phyloP scores from a whole-genome alignment of 257 asterid species.

The Rubia yunnanensis region DNA sequence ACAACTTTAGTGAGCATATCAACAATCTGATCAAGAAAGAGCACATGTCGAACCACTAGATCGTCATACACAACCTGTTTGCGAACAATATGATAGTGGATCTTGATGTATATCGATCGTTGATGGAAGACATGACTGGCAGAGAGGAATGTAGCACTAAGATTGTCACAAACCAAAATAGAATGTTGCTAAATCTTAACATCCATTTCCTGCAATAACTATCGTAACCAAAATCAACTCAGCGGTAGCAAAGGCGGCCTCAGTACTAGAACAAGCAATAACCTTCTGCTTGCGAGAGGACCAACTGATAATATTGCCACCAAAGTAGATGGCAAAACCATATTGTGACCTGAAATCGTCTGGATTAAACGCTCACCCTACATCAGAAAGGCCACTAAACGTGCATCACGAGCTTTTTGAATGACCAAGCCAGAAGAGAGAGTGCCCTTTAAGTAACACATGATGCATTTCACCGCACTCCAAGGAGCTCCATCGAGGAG shows the following conservation, averaged over 20 bases:
- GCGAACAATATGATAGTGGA: neutral
- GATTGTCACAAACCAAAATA: neutral
- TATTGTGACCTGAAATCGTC: neutral
- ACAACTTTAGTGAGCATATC: neutral
- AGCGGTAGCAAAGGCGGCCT: neutral
- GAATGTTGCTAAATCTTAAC: neutral
- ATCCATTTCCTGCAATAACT: too few species aligned
- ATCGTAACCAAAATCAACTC: neutral
- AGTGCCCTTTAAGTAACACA: neutral
- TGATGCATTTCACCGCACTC: neutral
- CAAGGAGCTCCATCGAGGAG: neutral
- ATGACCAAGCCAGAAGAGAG: neutral
- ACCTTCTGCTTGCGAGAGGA: neutral
- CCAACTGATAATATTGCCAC: neutral
- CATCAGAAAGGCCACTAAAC: neutral
- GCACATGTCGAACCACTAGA: neutral
- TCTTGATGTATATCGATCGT: neutral
- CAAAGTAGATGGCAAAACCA: neutral
- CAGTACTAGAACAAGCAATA: neutral
- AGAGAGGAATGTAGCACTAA: neutral
- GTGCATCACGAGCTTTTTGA: neutral
- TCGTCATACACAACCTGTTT: neutral
- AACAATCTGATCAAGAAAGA: neutral
- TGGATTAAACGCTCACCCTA: neutral
- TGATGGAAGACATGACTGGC: neutral